These are phyloP conservation scores for Warburgia ugandensis DNA, from an alignment of 164 flowering plant genomes.

Conservation along the genomic window DNA sequence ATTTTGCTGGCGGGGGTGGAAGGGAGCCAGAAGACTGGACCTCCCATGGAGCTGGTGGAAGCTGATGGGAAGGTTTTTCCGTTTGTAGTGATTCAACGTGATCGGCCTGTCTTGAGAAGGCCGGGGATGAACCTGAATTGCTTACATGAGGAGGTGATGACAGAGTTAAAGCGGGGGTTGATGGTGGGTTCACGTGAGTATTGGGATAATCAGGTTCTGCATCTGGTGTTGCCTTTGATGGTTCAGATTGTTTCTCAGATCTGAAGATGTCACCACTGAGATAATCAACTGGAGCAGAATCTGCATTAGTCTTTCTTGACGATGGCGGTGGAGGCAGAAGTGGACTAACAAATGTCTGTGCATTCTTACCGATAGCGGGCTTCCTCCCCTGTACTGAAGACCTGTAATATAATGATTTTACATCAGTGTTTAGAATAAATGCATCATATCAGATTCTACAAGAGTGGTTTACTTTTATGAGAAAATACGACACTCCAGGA, in stretches of 20 bases:
- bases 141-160: slow-evolving; percentile 10
- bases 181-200: slow-evolving; percentile 11
- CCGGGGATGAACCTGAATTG: slow-evolving; percentile 22
- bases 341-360: slow-evolving; percentile 36
- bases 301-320: slow-evolving; percentile 35
- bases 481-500: too few species aligned
- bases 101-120: slow-evolving; percentile 27
- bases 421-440: background rate
- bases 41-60: slow-evolving; percentile 57
- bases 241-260: slow-evolving; percentile 28
- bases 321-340: slow-evolving; percentile 85
- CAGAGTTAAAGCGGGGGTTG: background rate
- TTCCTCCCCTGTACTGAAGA: slow-evolving; percentile 39
- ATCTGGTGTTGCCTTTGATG: slow-evolving; percentile 18
- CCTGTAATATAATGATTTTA: slow-evolving; percentile 27
- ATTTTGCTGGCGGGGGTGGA: slow-evolving; percentile 82
- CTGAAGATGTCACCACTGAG: slow-evolving; percentile 78
- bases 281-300: slow-evolving; percentile 49
- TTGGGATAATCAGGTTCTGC: slow-evolving; percentile 22
- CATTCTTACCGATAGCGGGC: slow-evolving; percentile 21
- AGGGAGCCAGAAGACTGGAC: slow-evolving; percentile 26
- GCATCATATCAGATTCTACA: too few species aligned
- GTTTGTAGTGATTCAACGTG: slow-evolving; percentile 40
- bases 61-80: slow-evolving; percentile 32
- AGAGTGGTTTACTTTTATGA: too few species aligned